Evolutionary conservation across 108 stramenopile species (phyloP), one percentile per base, ranked within the genome.

Genomic region (Aureococcus anophagefferens): DNA sequence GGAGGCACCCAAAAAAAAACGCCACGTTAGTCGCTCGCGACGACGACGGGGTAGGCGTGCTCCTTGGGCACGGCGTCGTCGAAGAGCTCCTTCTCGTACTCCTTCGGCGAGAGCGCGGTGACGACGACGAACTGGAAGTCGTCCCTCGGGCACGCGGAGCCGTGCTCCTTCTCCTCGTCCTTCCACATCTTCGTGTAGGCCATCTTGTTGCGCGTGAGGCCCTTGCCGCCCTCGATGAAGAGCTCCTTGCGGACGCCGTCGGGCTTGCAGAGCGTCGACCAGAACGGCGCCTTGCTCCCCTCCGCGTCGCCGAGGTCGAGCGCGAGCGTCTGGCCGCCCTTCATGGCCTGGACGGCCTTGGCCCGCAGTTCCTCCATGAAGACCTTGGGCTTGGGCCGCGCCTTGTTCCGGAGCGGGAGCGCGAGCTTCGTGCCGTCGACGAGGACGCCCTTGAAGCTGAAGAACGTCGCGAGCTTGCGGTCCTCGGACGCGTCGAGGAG

Each of bases 171-270:
- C 5, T 73, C 72, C 21, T 18, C 37, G 35, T 73, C 72, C 9
- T 16, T 4, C 7, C 65, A 73, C 28, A 73, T 66, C 14, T 34
- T 34, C 62, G 67, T 71, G 32, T 65, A 73, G 35, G n/a, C n/a
- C 37, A 29, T 63, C 30, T 73, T 65, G 65, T 68, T 32, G 5
- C 29, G 35, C 25, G 37, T 15, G 32, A 73, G 63, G 30, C 64
- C 29, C 17, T 18, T 28, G 28, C 72, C 72, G 45, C 62, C 30
- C 14, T 73, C 32, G 31, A 67, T 66, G 72, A 73, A 73, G 11
- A 66, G 4, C 5, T 73, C 72, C 18, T 66, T 67, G 31, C 63
- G 72, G 32, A 73, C 65, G 36, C 63, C 72, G 65, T 73, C 72
- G 35, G 65, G 65, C 40, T 73, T 73, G 65, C 72, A 73, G 7